Evolutionary conservation across 2,329 filamentous ascomycete genomes (phyloP).

Genomic region (Exophiala alcalophila): DNA sequence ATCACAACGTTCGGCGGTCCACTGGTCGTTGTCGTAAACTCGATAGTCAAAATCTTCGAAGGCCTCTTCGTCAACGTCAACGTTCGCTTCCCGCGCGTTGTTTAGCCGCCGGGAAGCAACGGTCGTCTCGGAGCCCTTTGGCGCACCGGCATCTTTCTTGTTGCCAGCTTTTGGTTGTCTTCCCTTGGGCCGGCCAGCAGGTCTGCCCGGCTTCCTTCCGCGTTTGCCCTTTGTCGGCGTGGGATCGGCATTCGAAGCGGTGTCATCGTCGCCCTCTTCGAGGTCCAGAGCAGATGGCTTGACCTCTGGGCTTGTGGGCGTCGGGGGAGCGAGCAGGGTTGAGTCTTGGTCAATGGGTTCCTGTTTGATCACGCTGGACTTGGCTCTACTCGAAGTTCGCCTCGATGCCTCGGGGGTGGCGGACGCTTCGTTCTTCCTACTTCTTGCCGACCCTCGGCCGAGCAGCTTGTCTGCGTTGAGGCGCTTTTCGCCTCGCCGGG

Average conservation of each 20-base stretch:
- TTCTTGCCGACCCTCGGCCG: constrained; percentile 37
- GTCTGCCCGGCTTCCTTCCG: constrained; percentile 46
- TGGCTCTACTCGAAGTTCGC: constrained; percentile 44
- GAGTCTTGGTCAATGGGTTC: constrained; percentile 40
- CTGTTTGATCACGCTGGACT: constrained; percentile 39
- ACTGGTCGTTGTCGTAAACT: constrained; percentile 79
- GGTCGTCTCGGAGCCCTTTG: constrained; percentile 60
- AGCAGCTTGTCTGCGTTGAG: constrained; percentile 31
- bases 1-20: constrained; percentile 84
- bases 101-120: constrained; percentile 85
- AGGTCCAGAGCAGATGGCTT: constrained; percentile 39
- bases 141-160: constrained; percentile 54
- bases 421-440: constrained; percentile 42
- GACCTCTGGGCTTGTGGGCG: constrained; percentile 50
- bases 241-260: constrained; percentile 30
- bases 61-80: constrained; percentile 80
- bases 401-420: constrained; percentile 40
- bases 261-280: constrained; percentile 31
- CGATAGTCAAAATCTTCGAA: constrained; percentile 91
- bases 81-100: constrained; percentile 70
- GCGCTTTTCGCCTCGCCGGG: constrained; percentile 66
- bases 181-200: constrained; percentile 30
- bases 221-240: constrained; percentile 35
- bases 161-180: constrained; percentile 47
- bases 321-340: constrained; percentile 49